Evolutionary conservation across 306 rosid genomes (phyloP).

Genomic region (Sicyos edulis): DNA sequence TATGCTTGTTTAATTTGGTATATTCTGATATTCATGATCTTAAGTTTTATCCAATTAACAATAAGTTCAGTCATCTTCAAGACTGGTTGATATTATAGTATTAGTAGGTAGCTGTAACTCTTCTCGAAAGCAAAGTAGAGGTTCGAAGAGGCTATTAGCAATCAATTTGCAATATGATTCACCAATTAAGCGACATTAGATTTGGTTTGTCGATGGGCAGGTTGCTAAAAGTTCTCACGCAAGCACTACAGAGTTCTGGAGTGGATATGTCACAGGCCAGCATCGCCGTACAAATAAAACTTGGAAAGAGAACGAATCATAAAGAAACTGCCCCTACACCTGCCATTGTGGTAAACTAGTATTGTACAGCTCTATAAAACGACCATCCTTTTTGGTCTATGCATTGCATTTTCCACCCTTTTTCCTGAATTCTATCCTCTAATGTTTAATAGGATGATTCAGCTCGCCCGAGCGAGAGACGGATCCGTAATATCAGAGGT

Average conservation of each 20-base stretch:
- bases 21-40: not conserved
- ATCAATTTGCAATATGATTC: not conserved
- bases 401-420: not conserved
- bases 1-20: not conserved
- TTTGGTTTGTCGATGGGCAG: constrained; percentile 35
- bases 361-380: not conserved
- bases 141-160: not conserved
- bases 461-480: constrained; percentile 1
- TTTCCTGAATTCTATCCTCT: too few species aligned
- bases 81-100: not conserved
- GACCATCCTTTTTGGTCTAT: not conserved
- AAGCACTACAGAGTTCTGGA: constrained; percentile 84
- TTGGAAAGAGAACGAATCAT: constrained; percentile 54
- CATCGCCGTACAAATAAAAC: constrained; percentile 84
- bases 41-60: not conserved
- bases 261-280: constrained; percentile 95
- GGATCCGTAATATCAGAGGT: not conserved
- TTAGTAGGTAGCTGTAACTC: not conserved
- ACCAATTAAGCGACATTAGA: not conserved
- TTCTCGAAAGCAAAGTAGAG: not conserved
- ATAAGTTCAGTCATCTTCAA: not conserved
- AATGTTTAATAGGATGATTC: constrained; percentile 7
- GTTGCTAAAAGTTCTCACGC: constrained; percentile 77
- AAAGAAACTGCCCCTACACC: constrained; percentile 35
- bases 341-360: constrained; percentile 39